Percentiles rank a stretch among this genome's conserved stretches.
Conservation (phyloP, 306 rosid genomes). For the Rosa rugosa region DNA sequence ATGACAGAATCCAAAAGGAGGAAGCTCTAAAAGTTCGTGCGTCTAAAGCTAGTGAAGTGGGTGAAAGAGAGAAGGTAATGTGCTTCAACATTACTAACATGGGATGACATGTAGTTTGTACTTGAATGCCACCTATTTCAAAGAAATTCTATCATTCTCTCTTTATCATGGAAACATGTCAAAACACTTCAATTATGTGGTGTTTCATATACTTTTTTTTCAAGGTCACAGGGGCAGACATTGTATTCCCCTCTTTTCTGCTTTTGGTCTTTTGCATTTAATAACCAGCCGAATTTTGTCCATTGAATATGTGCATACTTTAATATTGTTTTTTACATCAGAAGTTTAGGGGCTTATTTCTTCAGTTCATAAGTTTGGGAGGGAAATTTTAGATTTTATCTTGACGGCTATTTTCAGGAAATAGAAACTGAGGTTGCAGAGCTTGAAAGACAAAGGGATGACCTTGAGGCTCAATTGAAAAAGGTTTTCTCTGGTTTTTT, state of each 20-base stretch:
- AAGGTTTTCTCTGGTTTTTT: constrained; percentile 48
- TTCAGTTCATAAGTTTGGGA: not conserved
- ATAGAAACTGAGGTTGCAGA: constrained; percentile 69
- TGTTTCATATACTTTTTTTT: not conserved
- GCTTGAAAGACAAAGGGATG: constrained; percentile 79
- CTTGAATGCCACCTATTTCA: not conserved
- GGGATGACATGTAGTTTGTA: not conserved
- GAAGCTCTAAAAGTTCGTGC: constrained; percentile 91
- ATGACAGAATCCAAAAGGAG: constrained; percentile 75
- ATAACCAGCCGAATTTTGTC: not conserved
- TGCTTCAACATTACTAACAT: constrained; percentile 11
- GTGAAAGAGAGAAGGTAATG: constrained; percentile 90
- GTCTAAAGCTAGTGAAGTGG: constrained; percentile 62
- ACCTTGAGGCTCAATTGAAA: constrained; percentile 81
- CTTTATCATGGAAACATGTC: not conserved
- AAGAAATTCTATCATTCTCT: not conserved
- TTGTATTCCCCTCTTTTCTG: not conserved
- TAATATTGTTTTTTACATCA: not conserved
- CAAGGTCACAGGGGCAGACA: not conserved
- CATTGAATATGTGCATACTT: not conserved
- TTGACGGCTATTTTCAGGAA: constrained; percentile 55
- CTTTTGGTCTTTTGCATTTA: not conserved
- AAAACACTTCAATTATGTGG: not conserved
- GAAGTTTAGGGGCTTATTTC: not conserved
- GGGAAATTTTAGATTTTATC: constrained; percentile 21